Evolutionary conservation across 2,329 filamentous ascomycete genomes (phyloP).

Genomic region (Ophiostoma ulmi): DNA sequence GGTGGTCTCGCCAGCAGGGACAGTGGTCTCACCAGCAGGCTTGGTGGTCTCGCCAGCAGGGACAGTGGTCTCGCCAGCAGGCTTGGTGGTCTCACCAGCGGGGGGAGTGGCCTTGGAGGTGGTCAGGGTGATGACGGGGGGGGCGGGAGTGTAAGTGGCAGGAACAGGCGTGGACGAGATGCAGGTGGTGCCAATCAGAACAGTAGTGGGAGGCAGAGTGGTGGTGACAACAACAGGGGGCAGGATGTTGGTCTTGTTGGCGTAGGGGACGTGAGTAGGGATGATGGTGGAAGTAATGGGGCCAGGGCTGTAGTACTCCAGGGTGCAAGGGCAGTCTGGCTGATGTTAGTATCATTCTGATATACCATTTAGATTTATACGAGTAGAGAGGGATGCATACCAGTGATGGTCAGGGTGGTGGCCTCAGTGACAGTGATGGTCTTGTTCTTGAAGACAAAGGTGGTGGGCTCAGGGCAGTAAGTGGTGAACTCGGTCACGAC

Average conservation of each 20-base stretch:
- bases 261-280: conserved; percentile 11
- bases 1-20: not conserved
- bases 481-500: conserved; percentile 62
- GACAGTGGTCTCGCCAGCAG: not conserved
- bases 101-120: conserved; percentile 16
- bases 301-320: conserved; percentile 19
- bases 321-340: conserved; percentile 28
- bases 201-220: conserved; percentile 18
- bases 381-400: conserved; percentile 17
- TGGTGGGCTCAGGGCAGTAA: conserved; percentile 67
- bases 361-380: not conserved
- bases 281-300: conserved; percentile 14
- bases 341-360: not conserved
- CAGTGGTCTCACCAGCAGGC: not conserved
- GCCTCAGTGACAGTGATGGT: conserved; percentile 48
- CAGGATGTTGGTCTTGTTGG: conserved; percentile 14
- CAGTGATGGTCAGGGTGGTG: conserved; percentile 29
- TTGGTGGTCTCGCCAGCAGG: conserved; percentile 10
- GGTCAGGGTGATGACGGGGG: conserved; percentile 15
- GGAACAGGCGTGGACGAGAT: not conserved
- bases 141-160: not conserved
- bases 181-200: conserved; percentile 21
- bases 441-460: conserved; percentile 61
- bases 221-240: conserved; percentile 16
- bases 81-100: not conserved